Evolutionary conservation across 495 filamentous ascomycete species (phyloP), one percentile per base, ranked within the genome.

Genomic region (Trichocladium uniseriatum): DNA sequence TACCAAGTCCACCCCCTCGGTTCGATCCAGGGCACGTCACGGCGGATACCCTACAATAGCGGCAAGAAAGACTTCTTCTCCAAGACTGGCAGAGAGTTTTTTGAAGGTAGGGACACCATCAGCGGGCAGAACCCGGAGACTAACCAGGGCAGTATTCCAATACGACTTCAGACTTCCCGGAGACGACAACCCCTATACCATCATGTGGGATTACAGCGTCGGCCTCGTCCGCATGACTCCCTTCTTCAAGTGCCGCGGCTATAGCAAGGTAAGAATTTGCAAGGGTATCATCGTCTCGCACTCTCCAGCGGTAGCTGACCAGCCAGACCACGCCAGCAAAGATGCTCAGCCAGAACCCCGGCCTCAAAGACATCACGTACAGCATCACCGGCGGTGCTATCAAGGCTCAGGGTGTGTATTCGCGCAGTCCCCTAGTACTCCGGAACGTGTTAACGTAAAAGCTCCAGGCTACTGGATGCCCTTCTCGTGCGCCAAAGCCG

Each of bases 121-220:
- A 9, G 13, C 18, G 20, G 16, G 5, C 7, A 45, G 21, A 5
- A n/a, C 39, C 5, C 13, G 6, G 13, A 8, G 18, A 20, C 52
- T 53, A 21, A 44, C 39, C 14, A 24, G 35, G 43, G 36, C 50
- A 96, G 92, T 94, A 5, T 95, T 90, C 65, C 81, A 91, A 49
- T 98, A 97, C 66, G 81, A 75, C n/a, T 98, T 95, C 69, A 78
- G 79, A 57, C 62, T 82, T 19, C 83, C 83, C 6, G 80, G 71
- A 10, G 77, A 88, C 34, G 78, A 81, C 6, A 76, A 73, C 52
- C 64, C 72, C 41, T 89, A 87, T 71, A 78, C 73, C 6, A 80
- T 98, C 20, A 87, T 94, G 81, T 98, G 92, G 92, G 92, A 98
- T 64, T 95, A 95, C 65, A 89, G 89, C 52, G 81, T 90, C 48